Evolutionary conservation across 176 grass and related monocot genomes (phyloP).

Genomic region (Triticum monococcum): DNA sequence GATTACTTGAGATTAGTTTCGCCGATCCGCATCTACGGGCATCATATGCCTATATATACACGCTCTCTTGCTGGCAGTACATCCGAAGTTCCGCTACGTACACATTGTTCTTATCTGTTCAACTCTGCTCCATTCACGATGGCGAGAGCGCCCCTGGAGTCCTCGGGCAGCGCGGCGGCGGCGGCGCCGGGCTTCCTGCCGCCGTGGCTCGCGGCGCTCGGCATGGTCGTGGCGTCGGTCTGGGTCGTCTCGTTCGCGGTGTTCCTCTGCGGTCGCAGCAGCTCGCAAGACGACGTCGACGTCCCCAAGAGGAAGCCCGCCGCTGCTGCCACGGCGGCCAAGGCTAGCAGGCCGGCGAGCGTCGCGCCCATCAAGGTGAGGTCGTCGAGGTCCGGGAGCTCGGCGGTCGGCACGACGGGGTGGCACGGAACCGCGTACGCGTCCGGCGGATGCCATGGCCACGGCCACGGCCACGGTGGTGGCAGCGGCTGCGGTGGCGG

Average conservation of each 20-base stretch:
- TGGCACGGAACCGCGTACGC: not conserved
- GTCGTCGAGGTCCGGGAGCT: not conserved
- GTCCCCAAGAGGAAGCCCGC: not conserved
- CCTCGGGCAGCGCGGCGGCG: not conserved
- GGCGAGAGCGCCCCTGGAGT: constrained; percentile 16
- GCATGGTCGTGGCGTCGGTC: constrained; percentile 21
- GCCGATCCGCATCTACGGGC: not conserved
- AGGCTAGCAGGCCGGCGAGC: not conserved
- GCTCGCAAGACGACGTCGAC: not conserved
- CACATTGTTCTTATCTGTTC: not conserved
- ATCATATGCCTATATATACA: not conserved
- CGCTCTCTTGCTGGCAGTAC: not conserved
- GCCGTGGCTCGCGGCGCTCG: constrained; percentile 10
- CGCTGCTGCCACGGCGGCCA: too few relatives aligned
- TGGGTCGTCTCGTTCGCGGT: constrained; percentile 18
- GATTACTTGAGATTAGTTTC: not conserved
- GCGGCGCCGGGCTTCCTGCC: not conserved
- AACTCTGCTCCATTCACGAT: not conserved
- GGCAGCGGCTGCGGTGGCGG: not conserved
- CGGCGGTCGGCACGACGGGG: not conserved
- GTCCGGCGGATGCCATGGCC: not conserved
- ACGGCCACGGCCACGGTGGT: not conserved
- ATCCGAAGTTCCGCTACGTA: not conserved
- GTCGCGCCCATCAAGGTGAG: not conserved
- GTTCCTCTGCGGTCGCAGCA: constrained; percentile 40